Conservation (phyloP, 2,329 filamentous ascomycete genomes). For the Fusarium equiseti region DNA sequence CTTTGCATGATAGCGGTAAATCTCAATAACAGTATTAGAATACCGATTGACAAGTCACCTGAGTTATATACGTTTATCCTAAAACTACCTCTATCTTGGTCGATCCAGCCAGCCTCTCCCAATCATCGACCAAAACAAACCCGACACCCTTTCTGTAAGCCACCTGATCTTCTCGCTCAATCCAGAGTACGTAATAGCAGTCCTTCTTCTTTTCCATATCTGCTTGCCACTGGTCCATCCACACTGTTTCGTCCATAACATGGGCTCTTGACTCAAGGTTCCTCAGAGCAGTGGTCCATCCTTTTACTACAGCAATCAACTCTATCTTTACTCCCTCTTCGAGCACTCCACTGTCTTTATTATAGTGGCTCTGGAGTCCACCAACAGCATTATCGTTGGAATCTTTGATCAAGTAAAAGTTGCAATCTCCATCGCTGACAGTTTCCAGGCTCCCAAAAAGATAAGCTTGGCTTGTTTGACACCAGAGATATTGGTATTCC, state of each 20-base stretch:
- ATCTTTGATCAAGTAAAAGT: not conserved
- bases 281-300: not conserved
- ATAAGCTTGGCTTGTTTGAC: not conserved
- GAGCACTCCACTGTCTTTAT: not conserved
- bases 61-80: not conserved
- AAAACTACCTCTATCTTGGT: not conserved
- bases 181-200: not conserved
- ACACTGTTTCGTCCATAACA: no score
- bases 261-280: no score
- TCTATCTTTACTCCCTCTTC: not conserved
- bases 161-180: not conserved
- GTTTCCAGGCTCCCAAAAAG: not conserved
- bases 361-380: fast-evolving
- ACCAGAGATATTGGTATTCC: not conserved
- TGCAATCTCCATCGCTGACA: no score
- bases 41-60: no score
- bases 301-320: not conserved
- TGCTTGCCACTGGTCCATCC: no score
- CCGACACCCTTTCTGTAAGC: not conserved
- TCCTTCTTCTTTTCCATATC: not conserved
- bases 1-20: no score
- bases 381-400: not conserved
- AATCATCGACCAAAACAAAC: not conserved
- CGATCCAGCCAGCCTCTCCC: not conserved
- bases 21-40: no score